A percentile compares a stretch with the other conserved stretches of the same genome.
Evolutionary conservation across 1,284 basidiomycete genomes (phyloP).

Genomic region (Apiotrichum veenhuisii): DNA sequence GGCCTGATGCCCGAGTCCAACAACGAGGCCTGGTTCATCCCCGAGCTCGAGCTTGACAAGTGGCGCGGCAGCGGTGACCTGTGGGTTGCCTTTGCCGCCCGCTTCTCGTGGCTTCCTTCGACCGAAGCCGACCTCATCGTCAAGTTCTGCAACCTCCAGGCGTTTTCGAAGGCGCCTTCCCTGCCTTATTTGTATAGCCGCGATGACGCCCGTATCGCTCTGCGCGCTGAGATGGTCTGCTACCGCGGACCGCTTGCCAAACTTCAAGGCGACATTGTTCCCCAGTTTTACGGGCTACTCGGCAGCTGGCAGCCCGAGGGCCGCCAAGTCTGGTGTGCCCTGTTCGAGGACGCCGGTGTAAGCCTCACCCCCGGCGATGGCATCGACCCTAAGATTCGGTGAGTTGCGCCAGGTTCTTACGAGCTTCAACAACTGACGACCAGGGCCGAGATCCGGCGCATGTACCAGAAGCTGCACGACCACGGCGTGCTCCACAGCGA

Average conservation of each 20-base stretch:
- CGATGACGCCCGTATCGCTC: not conserved
- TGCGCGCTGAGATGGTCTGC: not conserved
- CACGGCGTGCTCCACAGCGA: conserved; percentile 12
- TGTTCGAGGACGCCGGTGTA: conserved; percentile 12
- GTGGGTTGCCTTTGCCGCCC: conserved; percentile 8
- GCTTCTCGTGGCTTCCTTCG: conserved; percentile 1
- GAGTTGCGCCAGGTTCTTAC: not conserved
- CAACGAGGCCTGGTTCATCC: conserved; percentile 4
- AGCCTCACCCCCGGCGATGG: not conserved
- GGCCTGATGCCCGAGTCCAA: conserved; percentile 2
- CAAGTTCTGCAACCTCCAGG: conserved; percentile 8
- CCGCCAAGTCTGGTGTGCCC: conserved; percentile 8
- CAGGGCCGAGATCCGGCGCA: conserved; percentile 1
- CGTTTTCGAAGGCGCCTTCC: not conserved
- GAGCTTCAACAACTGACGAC: not conserved
- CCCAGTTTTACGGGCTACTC: conserved; percentile 8
- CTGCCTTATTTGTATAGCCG: not conserved
- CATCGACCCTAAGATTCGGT: not conserved
- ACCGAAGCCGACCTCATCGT: conserved; percentile 7
- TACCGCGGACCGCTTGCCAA: conserved; percentile 1
- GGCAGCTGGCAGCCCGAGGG: conserved; percentile 7
- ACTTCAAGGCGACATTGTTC: conserved; percentile 12
- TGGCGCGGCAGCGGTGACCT: not conserved
- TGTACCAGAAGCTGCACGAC: conserved; percentile 9
- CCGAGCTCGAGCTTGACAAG: conserved; percentile 4